Percentiles rank a stretch among this genome's conserved stretches.
phyloP scores from a whole-genome alignment of 2,329 filamentous ascomycete species.

The Aspergillus ibericus region DNA sequence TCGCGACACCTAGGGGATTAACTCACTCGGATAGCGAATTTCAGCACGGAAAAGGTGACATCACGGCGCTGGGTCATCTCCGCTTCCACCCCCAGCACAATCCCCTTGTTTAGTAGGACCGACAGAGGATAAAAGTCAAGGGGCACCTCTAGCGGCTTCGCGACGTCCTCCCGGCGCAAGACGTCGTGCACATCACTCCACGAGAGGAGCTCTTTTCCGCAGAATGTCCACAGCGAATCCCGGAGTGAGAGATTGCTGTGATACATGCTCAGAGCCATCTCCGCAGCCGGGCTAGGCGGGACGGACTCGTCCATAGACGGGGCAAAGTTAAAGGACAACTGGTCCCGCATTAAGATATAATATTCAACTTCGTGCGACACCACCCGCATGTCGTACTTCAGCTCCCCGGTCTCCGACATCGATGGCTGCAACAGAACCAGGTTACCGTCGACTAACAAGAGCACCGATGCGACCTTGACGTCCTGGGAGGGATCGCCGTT shows the following conservation, averaged over 20 bases:
- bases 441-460: constrained; percentile 97
- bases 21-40: constrained; percentile 80
- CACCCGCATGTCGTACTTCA: constrained; percentile 98
- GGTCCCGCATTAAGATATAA: constrained; percentile 88
- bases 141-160: constrained; percentile 71
- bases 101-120: constrained; percentile 81
- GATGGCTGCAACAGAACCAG: constrained; percentile 88
- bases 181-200: constrained; percentile 91
- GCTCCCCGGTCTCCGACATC: constrained; percentile 73
- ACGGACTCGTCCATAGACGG: constrained; percentile 49
- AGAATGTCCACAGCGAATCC: constrained; percentile 93
- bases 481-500: constrained; percentile 95
- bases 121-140: constrained; percentile 97
- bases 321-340: constrained; percentile 55
- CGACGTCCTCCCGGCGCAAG: constrained; percentile 71
- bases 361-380: constrained; percentile 96
- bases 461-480: constrained; percentile 85
- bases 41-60: constrained; percentile 84
- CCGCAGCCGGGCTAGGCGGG: constrained; percentile 51
- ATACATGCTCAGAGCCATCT: constrained; percentile 46
- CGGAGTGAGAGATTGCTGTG: constrained; percentile 60
- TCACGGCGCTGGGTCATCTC: constrained; percentile 92
- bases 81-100: constrained; percentile 85
- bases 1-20: not conserved
- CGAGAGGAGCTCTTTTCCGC: constrained; percentile 78